A percentile compares a stretch with the other conserved stretches of the same genome.
Evolutionary conservation across 1,284 basidiomycete species (phyloP).

Genomic region (Puccinia brachypodii): DNA sequence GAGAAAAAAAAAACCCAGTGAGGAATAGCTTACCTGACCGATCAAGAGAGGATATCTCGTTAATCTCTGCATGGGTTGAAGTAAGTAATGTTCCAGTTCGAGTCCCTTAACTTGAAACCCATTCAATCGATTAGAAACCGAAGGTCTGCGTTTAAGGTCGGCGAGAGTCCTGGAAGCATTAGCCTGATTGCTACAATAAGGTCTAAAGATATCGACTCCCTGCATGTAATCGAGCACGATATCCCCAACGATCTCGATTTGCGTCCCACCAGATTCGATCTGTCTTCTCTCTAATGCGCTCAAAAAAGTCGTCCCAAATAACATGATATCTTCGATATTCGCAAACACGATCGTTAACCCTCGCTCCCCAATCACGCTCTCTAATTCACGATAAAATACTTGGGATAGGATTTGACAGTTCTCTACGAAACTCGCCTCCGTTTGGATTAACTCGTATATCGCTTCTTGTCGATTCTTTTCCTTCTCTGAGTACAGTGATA

Average conservation of each 20-base stretch:
- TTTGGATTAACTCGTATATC: slow-evolving; percentile 42
- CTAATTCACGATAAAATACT: slow-evolving; percentile 26
- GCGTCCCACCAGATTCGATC: not conserved
- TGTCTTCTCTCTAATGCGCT: slow-evolving; percentile 35
- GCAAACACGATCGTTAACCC: slow-evolving; percentile 31
- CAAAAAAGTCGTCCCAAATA: slow-evolving; percentile 39
- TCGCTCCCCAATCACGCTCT: not conserved
- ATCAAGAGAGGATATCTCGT: slow-evolving; percentile 45
- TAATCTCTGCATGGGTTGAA: slow-evolving; percentile 47
- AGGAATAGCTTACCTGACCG: slow-evolving; percentile 12
- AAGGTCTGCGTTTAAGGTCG: slow-evolving; percentile 1
- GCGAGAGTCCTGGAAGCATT: slow-evolving; percentile 15
- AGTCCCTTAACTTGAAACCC: slow-evolving; percentile 32
- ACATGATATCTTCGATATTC: slow-evolving; percentile 44
- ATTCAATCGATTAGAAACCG: slow-evolving; percentile 7
- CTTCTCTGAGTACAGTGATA: not conserved
- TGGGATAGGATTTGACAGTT: slow-evolving; percentile 40
- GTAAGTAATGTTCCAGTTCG: slow-evolving; percentile 44
- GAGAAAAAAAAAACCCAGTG: not conserved
- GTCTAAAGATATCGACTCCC: slow-evolving; percentile 35
- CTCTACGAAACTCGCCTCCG: slow-evolving; percentile 34
- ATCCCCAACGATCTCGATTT: slow-evolving; percentile 6
- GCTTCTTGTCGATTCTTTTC: slow-evolving; percentile 46
- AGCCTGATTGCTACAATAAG: slow-evolving; percentile 46
- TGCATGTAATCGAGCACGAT: slow-evolving; percentile 31